Conservation (phyloP, 192 early-diverging fungal species). For the Rhizoclosmatium sp. region DNA sequence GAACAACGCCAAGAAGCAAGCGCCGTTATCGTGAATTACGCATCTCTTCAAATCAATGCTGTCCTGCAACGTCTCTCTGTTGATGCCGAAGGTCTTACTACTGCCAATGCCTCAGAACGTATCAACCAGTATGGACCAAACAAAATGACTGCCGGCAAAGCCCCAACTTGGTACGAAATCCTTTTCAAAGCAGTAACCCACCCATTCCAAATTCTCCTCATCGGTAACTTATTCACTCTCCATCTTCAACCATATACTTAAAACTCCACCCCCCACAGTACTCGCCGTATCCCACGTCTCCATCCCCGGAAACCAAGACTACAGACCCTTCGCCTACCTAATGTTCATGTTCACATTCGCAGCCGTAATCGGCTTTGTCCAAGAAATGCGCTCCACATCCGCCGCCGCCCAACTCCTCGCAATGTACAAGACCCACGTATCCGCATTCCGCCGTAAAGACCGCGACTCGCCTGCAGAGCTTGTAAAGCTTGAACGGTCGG, state of each 20-base stretch:
- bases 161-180: neutral
- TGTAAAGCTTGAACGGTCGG: neutral
- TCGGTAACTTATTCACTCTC: neutral
- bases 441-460: neutral
- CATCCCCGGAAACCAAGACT: conserved; percentile 1
- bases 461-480: neutral
- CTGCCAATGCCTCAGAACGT: neutral
- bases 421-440: neutral
- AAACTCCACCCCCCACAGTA: neutral
- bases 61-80: neutral
- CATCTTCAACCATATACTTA: neutral
- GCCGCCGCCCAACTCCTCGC: neutral
- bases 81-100: neutral
- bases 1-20: neutral
- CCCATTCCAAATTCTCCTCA: neutral
- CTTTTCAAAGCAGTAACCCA: neutral
- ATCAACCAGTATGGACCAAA: neutral
- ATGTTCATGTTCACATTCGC: neutral
- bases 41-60: neutral
- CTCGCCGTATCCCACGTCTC: neutral
- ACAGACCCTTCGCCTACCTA: neutral
- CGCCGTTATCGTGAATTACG: neutral
- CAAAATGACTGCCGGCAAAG: neutral
- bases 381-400: neutral
- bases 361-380: neutral